Evolutionary conservation across 116 monocot species (phyloP).

Genomic region (Thalassia testudinum): DNA sequence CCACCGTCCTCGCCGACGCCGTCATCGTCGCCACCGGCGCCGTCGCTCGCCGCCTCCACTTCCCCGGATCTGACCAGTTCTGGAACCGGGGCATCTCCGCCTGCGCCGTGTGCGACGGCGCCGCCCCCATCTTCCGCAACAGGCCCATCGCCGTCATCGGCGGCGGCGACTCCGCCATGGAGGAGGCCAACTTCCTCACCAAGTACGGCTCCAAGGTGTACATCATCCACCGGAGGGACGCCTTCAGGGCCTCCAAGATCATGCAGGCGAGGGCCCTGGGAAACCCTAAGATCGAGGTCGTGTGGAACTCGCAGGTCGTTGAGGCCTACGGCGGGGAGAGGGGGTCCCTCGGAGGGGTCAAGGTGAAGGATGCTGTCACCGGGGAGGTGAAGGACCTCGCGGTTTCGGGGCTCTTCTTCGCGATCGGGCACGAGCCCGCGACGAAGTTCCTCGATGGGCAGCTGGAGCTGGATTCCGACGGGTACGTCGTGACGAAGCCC

Average conservation of each 20-base stretch:
- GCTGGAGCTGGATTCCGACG: slow-evolving; percentile 72
- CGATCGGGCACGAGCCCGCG: slow-evolving; percentile 83
- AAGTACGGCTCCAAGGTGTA: slow-evolving; percentile 85
- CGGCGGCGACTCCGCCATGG: slow-evolving; percentile 94
- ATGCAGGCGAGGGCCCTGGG: slow-evolving; percentile 69
- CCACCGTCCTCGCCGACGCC: slow-evolving; percentile 51
- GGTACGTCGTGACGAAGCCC: slow-evolving; percentile 64
- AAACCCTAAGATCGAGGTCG: slow-evolving; percentile 72
- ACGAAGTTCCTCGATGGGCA: slow-evolving; percentile 72
- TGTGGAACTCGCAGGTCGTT: slow-evolving; percentile 63
- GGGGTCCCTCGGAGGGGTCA: slow-evolving; percentile 47
- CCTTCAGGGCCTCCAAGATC: slow-evolving; percentile 74
- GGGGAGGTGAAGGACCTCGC: slow-evolving; percentile 44
- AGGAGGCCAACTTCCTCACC: slow-evolving; percentile 86
- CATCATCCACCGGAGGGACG: slow-evolving; percentile 67
- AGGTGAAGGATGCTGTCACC: slow-evolving; percentile 40
- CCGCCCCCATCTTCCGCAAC: slow-evolving; percentile 74
- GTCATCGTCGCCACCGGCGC: slow-evolving; percentile 87
- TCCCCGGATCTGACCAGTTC: slow-evolving; percentile 51
- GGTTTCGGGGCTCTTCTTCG: slow-evolving; percentile 77
- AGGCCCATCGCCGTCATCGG: slow-evolving; percentile 64
- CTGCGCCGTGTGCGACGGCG: slow-evolving; percentile 89
- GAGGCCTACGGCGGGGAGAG: slow-evolving; percentile 43
- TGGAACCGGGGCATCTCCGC: slow-evolving; percentile 91
- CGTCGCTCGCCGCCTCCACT: slow-evolving; percentile 66